Conservation (phyloP, 148 eudicot species). For the Rhododendron kiyosumense region DNA sequence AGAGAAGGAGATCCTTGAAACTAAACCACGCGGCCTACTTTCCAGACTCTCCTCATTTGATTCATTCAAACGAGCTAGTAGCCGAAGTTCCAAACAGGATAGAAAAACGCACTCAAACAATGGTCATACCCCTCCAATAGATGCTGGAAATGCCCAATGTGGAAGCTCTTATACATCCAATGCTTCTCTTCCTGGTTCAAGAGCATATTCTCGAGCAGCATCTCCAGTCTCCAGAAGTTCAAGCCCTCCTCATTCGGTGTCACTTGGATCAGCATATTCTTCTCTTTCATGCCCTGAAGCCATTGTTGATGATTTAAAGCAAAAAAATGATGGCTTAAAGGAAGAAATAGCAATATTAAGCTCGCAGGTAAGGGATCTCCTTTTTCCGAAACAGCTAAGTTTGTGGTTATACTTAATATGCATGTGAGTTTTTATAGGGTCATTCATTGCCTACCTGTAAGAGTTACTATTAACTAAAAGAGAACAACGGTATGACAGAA, state of each 20-base stretch:
- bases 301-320: constrained; percentile 34
- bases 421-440: background rate
- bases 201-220: constrained; percentile 44
- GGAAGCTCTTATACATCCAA: constrained; percentile 32
- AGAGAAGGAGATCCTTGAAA: constrained; percentile 23
- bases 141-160: constrained; percentile 30
- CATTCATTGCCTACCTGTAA: background rate
- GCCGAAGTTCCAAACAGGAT: constrained; percentile 34
- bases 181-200: constrained; percentile 53
- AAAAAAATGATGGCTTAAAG: constrained; percentile 36
- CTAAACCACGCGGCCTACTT: constrained; percentile 24
- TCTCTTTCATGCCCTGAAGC: constrained; percentile 29
- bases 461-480: background rate
- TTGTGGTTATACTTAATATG: background rate
- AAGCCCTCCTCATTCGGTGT: constrained; percentile 46
- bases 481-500: background rate
- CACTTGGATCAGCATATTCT: constrained; percentile 34
- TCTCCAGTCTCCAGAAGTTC: constrained; percentile 51
- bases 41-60: constrained; percentile 40
- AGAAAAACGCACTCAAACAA: constrained; percentile 39
- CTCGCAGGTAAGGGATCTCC: constrained; percentile 42
- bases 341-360: constrained; percentile 47
- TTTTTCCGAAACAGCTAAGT: background rate
- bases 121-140: constrained; percentile 37
- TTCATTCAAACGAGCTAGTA: constrained; percentile 38